Conservation (phyloP, 176 grass and related monocot genomes). For the Dendrocalamus sinicus region DNA sequence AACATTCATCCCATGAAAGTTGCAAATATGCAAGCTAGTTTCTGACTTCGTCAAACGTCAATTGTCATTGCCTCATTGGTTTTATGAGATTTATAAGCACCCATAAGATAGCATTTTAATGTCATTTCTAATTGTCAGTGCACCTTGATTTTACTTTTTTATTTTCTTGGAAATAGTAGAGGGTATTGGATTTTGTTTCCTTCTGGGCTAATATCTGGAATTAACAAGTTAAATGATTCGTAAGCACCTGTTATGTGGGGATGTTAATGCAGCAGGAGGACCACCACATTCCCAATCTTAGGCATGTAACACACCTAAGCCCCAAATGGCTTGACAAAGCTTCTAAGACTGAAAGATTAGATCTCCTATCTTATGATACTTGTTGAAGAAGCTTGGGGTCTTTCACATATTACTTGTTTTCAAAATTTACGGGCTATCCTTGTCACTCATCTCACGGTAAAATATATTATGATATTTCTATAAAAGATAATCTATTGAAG, state of each 20-base stretch:
- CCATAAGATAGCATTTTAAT: background rate
- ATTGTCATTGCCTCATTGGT: background rate
- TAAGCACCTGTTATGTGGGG: background rate
- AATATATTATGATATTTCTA: constrained; percentile 14
- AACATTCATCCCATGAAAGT: background rate
- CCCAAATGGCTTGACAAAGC: constrained; percentile 4
- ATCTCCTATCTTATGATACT: background rate
- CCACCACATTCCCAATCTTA: too few species aligned
- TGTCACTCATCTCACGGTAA: background rate
- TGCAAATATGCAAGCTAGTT: constrained; percentile 8
- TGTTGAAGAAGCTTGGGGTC: background rate
- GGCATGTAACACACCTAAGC: background rate
- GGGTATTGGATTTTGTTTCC: background rate
- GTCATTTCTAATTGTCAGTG: background rate
- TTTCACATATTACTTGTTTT: constrained; percentile 27
- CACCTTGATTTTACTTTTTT: background rate
- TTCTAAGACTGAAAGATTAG: constrained; percentile 5
- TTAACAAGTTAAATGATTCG: constrained; percentile 5
- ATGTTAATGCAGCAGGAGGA: too few species aligned
- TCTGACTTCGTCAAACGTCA: background rate
- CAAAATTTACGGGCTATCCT: constrained; percentile 4
- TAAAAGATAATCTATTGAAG: background rate
- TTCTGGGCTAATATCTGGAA: background rate
- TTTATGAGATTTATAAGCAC: constrained; percentile 14
- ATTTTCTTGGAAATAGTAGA: background rate